A percentile compares a stretch with the other conserved stretches of the same genome.
phyloP scores from a whole-genome alignment of 2,329 filamentous ascomycete species.

The Neofusicoccum parvum region DNA sequence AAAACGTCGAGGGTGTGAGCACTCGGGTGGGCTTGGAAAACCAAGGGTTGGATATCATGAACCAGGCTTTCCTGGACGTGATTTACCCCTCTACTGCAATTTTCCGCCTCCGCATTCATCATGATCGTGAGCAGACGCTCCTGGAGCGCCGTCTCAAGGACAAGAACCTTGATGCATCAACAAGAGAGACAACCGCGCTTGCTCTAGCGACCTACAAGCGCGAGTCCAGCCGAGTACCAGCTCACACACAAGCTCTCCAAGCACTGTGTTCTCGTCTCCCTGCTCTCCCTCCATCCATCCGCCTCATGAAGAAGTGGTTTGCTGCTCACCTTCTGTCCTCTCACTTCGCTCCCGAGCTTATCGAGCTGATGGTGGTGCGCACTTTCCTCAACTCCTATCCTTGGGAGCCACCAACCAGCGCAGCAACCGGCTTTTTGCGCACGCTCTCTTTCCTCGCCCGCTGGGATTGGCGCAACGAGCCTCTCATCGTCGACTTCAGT shows the following conservation, averaged over 20 bases:
- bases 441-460: conserved; percentile 76
- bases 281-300: conserved; percentile 77
- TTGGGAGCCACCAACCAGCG: conserved; percentile 75
- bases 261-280: conserved; percentile 80
- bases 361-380: conserved; percentile 79
- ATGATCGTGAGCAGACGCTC: conserved; percentile 81
- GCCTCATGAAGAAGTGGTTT: conserved; percentile 89
- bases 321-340: conserved; percentile 74
- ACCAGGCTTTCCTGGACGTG: conserved; percentile 81
- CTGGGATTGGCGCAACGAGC: conserved; percentile 90
- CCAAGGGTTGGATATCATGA: conserved; percentile 66
- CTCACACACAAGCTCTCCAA: conserved; percentile 79
- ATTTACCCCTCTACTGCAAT: conserved; percentile 69
- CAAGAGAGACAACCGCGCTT: conserved; percentile 68
- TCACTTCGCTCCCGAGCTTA: conserved; percentile 76
- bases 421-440: conserved; percentile 78
- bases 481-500: conserved; percentile 77
- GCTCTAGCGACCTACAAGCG: conserved; percentile 73
- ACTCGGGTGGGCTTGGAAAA: conserved; percentile 83
- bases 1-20: conserved; percentile 61
- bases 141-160: conserved; percentile 79
- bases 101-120: conserved; percentile 85
- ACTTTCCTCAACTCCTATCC: conserved; percentile 82
- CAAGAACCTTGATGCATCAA: conserved; percentile 65
- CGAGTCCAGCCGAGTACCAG: conserved; percentile 69